Conservation (phyloP, 495 filamentous ascomycete species). For the Podospora pseudoanserina region DNA sequence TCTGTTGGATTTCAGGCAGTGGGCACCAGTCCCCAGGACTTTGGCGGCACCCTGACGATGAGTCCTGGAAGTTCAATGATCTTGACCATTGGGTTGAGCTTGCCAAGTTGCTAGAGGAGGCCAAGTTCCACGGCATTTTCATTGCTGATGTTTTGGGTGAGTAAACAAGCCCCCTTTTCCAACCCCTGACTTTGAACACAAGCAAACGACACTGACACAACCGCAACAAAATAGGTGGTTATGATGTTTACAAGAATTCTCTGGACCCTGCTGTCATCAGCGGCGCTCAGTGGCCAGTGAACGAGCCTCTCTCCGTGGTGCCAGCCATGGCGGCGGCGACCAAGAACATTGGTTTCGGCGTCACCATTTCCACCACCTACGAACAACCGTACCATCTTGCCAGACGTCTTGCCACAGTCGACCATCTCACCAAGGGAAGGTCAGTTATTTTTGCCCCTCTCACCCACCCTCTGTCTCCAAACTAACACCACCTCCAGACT, state of each 20-base stretch:
- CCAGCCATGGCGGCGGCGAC: constrained; percentile 52
- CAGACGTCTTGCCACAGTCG: constrained; percentile 59
- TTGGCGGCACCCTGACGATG: constrained; percentile 55
- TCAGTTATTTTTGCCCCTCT: constrained; percentile 8
- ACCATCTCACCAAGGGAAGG: constrained; percentile 64
- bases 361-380: constrained; percentile 64
- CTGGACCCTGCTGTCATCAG: constrained; percentile 56
- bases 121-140: constrained; percentile 61
- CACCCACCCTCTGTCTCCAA: not conserved
- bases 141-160: constrained; percentile 42
- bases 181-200: not conserved
- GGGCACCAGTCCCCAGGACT: constrained; percentile 64
- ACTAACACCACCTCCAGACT: constrained; percentile 33
- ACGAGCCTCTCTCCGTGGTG: constrained; percentile 45
- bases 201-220: not conserved
- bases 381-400: constrained; percentile 69
- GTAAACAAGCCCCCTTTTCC: constrained; percentile 11
- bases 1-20: constrained; percentile 34
- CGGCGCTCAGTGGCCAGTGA: constrained; percentile 66
- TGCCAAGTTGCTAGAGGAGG: constrained; percentile 54
- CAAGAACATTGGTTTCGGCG: constrained; percentile 59
- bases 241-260: constrained; percentile 63
- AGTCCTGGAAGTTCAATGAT: constrained; percentile 51
- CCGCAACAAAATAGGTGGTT: constrained; percentile 39
- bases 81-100: constrained; percentile 55